Evolutionary conservation across 2,329 filamentous ascomycete species (phyloP), one percentile per base, ranked within the genome.

Genomic region (Cryphonectria parasitica): DNA sequence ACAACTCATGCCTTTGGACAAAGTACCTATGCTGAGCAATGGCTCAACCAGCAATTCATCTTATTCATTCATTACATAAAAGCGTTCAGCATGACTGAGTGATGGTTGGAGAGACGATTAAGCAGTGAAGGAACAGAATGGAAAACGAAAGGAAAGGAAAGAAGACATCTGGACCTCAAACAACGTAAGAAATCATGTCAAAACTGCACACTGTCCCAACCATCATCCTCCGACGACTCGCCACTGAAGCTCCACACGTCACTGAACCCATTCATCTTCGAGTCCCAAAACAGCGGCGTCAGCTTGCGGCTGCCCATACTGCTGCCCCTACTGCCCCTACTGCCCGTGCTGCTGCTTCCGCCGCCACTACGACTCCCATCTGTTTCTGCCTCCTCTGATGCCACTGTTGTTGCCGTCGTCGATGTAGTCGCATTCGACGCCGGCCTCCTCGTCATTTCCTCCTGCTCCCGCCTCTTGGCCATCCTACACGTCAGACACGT

Each of bases 221-320:
- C 22, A 13, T 62, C 8, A 15, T 19, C 25, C 19, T 22, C n/a
- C 25, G 10, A 3, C 11, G 36, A 43, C 11, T 36, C 34, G 4
- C 19, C 34, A 13, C 39, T 28, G 2, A 10, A 13, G 7, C 13
- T 54, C 67, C 56, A 69, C 10, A 58, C 25, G 0, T 41, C 54
- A 64, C 43, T 39, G 41, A 68, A 69, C 22, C 22, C 45, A 11
- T 31, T 60, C 6, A 11, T 61, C 3, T n/a, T 17, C 8, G 19
- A 3, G 15, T 54, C 31, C 45, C 64, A 71, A 13, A 25, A 64
- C 7, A 71, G 58, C 19, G 67, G 70, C 25, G 41, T 41, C 11
- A 71, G n/a, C 45, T 22, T 64, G n/a, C 39, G 58, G 15, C 19
- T 34, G 58, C 15, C 58, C 31, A 41, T 41, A 13, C 41, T 17